Conservation (phyloP, 495 filamentous ascomycete genomes). For the Aspergillus sparsus region DNA sequence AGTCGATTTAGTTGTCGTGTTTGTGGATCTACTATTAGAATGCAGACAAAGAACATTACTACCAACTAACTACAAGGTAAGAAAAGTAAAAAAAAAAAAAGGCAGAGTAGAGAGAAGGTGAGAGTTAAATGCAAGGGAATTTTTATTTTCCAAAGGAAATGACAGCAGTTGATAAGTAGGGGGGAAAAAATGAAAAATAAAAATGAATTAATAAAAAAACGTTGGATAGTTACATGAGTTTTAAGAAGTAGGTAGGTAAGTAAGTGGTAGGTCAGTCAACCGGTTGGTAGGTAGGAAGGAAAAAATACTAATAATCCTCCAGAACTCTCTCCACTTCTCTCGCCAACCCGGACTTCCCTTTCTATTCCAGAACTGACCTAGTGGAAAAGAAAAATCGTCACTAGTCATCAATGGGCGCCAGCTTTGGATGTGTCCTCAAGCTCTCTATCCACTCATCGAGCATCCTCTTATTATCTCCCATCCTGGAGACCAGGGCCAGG, state of each 20-base stretch:
- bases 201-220: not conserved
- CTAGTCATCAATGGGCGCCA: constrained; percentile 1
- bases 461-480: constrained; percentile 5
- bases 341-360: not conserved
- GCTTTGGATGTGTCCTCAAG: constrained; percentile 1
- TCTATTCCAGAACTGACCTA: not conserved
- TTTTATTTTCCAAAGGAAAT: not conserved
- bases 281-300: too few relatives aligned
- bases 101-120: too few relatives aligned
- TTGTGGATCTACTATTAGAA: not conserved
- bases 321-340: not conserved
- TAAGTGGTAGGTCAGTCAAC: too few relatives aligned
- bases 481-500: constrained; percentile 13
- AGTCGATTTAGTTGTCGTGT: not conserved
- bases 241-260: not conserved
- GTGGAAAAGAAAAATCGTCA: not conserved
- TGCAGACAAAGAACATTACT: not conserved
- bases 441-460: not conserved
- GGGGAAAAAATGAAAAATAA: not conserved
- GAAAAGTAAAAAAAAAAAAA: too few relatives aligned
- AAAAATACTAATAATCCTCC: too few relatives aligned
- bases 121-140: too few relatives aligned
- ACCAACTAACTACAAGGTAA: not conserved
- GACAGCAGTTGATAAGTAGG: not conserved
- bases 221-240: not conserved